Base-by-base conservation (phyloP, 768 basidiomycete species). In the Lactarius indigo region DNA sequence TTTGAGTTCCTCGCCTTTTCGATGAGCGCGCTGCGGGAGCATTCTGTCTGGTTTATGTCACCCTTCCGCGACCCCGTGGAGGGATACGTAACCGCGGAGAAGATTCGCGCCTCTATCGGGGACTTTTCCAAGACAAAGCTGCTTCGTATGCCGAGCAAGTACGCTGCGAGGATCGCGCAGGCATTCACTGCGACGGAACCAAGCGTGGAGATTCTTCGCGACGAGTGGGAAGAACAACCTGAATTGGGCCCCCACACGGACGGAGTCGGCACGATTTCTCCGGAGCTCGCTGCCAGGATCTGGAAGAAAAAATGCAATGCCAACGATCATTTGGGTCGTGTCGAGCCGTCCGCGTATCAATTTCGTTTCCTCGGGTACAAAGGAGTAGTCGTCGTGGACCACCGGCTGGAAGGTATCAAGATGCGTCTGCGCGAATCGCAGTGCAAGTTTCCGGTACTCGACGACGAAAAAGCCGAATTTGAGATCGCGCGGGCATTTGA, bases 1-100 rank as follows among this genome's bases (percentile, higher is more conserved):
- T 94, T 92, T 66, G 85, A 94, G 65, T 94, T 94, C 73, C 78
- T 95, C 35, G 93, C 88, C 0, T 94, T 94, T 72, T 94, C 92
- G 1, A 82, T 78, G 54, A 93, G 92, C 1, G 86, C 92, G 5
- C 77, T 95, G n/a, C 84, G 87, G 30, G 85, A 89, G 66, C 92
- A 94, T 72, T 83, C 89, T 0, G 92, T 94, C 7, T 94, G 92
- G 92, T 93, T 90, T 70, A 78, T 94, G 72, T 80, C 78, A 56
- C 84, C 87, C 0, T 93, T 94, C 75, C 18, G 77, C 15, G 79
- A 84, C 68, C 74, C 77, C 4, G 73, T 73, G 10, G 78, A 77
- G 37, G 82, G 81, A 0, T 59, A 59, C 44, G 79, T 94, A 31
- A 82, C 81, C 10, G 84, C 89, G 1, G 78, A 83, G 50, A 76